phyloP scores from a whole-genome alignment of 345 rosid genomes.

The Sapria himalayana region DNA sequence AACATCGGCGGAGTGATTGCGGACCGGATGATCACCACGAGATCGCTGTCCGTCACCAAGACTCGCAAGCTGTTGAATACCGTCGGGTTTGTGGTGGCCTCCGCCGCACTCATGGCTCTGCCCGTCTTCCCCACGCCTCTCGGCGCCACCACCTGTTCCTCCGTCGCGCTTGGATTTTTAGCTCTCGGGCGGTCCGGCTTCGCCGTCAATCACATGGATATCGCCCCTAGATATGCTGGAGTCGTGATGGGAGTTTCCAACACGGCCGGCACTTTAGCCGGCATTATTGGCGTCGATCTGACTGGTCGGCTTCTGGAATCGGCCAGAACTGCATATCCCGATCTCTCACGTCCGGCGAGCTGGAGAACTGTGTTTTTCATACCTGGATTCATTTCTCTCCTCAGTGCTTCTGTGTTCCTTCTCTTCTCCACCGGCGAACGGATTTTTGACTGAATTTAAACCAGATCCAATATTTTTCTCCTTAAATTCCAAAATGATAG shows the following conservation, averaged over 20 bases:
- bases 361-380: conserved; percentile 73
- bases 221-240: conserved; percentile 90
- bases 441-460: conserved; percentile 74
- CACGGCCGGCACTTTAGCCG: conserved; percentile 93
- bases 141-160: conserved; percentile 77
- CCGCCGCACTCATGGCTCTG: conserved; percentile 59
- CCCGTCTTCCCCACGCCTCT: conserved; percentile 54
- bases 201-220: conserved; percentile 97
- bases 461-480: too few relatives aligned
- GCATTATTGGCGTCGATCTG: conserved; percentile 72
- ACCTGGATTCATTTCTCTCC: conserved; percentile 69
- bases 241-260: conserved; percentile 95
- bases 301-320: conserved; percentile 84
- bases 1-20: conserved; percentile 86
- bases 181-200: conserved; percentile 96
- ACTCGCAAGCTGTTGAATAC: conserved; percentile 74
- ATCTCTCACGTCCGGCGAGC: conserved; percentile 85
- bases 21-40: conserved; percentile 65
- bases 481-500: too few relatives aligned
- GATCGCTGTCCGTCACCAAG: conserved; percentile 51
- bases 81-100: conserved; percentile 57
- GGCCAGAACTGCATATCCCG: conserved; percentile 44
- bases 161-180: conserved; percentile 75
- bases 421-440: conserved; percentile 81
- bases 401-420: conserved; percentile 57